Base-by-base conservation (phyloP, 1,139 yeast genomes). In the Candida dubliniensis region DNA sequence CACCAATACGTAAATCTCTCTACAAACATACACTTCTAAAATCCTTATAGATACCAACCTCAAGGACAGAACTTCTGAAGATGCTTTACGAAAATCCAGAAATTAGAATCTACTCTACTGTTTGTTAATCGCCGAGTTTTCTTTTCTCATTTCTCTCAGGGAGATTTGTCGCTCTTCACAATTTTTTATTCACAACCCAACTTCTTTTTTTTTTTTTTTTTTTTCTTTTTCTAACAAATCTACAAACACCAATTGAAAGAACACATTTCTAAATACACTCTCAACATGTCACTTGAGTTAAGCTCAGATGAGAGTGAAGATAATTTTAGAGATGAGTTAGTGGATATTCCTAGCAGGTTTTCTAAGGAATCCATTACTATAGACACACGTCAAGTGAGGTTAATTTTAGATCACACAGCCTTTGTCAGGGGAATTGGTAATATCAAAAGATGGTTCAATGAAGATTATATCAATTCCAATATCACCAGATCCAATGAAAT, bases 391-490 rank as follows among this genome's bases (percentile, higher is more conserved):
- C 45, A 47, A 29, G 54, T 51, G 14, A 42, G 45, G 48, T 62
- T 80, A 43, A 77, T 81, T 9, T 55, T 81, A 40, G 87, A 81
- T 56, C 82, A 79, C 26, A 74, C 84, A 9, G 81, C 84, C 1
- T 69, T 81, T 48, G 75, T 79, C 5, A 71, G 81, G 44, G 87
- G 86, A 1, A 71, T 81, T 38, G 84, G 83, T 1, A 77, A 77
- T 51, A 68, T 81, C 55, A 79, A 79, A 56, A 62, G 77, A 48
- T 81, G 87, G 86, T 68, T 74, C 44, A 69, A 73, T 43, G 53
- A 64, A n/a, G 71, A 63, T 40, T 52, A 66, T 59, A 51, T 76
- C 54, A 51, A 62, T 14, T 36, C 63, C 31, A 62, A 60, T 42
- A 37, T 50, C 10, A 48, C 48, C 6, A 43, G 48, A 31, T 41